Evolutionary conservation across 768 basidiomycete genomes (phyloP), one percentile per base, ranked within the genome.

Genomic region (Calocera cornea): DNA sequence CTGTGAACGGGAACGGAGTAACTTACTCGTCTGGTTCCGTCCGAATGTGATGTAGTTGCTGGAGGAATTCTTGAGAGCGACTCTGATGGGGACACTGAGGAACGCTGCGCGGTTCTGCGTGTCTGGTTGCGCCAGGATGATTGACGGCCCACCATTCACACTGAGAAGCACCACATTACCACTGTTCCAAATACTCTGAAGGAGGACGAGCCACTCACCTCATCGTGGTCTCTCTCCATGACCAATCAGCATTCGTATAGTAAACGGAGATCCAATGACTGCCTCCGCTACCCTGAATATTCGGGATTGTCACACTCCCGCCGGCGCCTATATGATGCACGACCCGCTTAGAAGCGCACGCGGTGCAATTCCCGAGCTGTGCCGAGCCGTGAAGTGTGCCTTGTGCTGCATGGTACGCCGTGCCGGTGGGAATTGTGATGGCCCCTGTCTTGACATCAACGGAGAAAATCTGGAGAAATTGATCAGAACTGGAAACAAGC

Each of bases 231-330:
- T 81, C 85, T 66, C 85, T 77, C 82, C 83, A 87, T 0, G 79
- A 75, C 0, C 82, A 83, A 69, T 86, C 85, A 34, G 82, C 83
- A 71, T 86, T 86, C 3, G 84, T 83, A 72, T 81, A 84, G 72
- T 85, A 84, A 31, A 86, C 73, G 7, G 84, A 77, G n/a, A 86
- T 80, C 85, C 85, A 86, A 71, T 86, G 85, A 2, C 77, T 76
- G 11, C 72, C 71, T 3, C 84, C 85, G 44, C 76, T 80, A 12
- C 85, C 84, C 71, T 83, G 81, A 12, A 86, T 80, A 67, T 81
- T 80, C 68, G 80, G 84, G 64, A 86, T 79, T 0, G 83, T 83
- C 27, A 87, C 75, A 8, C 81, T 80, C 2, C 85, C 85, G 27
- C 84, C 84, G 60, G 84, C 80, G 19, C 84, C 84, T 84, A 68